Evolutionary conservation across 805 yeast genomes (phyloP).

Genomic region (Starmerella cellae): DNA sequence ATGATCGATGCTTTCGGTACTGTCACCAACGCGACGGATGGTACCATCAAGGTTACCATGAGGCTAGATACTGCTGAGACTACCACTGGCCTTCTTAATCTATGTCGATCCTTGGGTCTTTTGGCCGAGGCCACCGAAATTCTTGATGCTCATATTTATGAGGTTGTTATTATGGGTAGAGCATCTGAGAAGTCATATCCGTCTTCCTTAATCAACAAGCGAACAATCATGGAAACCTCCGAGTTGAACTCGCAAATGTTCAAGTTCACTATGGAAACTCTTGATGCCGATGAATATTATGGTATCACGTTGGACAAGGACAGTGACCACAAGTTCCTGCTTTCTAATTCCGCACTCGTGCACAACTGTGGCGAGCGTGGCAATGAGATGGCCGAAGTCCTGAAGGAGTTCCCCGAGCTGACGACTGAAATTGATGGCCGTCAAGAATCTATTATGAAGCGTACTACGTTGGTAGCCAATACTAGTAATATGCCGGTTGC

Average conservation of each 20-base stretch:
- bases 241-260: constrained; percentile 10
- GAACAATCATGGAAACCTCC: not conserved
- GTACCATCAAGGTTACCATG: constrained; percentile 27
- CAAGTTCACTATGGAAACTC: constrained; percentile 26
- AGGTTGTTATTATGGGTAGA: not conserved
- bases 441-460: constrained; percentile 98
- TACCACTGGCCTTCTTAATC: constrained; percentile 26
- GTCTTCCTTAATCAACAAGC: not conserved
- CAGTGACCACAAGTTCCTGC: constrained; percentile 34
- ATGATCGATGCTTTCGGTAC: constrained; percentile 30
- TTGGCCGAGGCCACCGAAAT: constrained; percentile 20
- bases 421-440: constrained; percentile 81
- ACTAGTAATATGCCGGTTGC: constrained; percentile 99
- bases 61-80: constrained; percentile 20
- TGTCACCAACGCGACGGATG: constrained; percentile 15
- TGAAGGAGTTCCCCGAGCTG: constrained; percentile 98
- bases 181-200: not conserved
- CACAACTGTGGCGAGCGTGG: constrained; percentile 78
- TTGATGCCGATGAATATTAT: constrained; percentile 29
- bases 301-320: constrained; percentile 33
- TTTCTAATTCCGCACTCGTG: constrained; percentile 27
- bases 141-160: not conserved
- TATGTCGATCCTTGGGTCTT: constrained; percentile 37
- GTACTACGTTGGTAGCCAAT: constrained; percentile 96
- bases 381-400: constrained; percentile 98